These are phyloP conservation scores for Debaryomyces nepalensis DNA, from an alignment of 1,139 yeast species.

Conservation along the genomic window DNA sequence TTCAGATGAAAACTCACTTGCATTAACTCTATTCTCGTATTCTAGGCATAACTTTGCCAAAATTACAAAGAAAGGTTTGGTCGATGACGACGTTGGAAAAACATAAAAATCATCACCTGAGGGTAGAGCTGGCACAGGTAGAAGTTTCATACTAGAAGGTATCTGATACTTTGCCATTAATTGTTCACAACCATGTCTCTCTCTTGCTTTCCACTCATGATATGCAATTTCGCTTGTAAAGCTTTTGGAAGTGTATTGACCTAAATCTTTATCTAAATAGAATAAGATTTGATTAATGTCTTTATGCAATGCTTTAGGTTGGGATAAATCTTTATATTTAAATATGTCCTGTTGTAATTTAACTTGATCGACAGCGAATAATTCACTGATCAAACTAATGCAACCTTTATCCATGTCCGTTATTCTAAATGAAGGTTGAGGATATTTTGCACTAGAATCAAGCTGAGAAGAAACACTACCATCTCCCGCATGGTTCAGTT, in stretches of 20 bases:
- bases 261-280: slow-evolving; percentile 46
- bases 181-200: slow-evolving; percentile 40
- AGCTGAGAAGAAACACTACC: slow-evolving; percentile 17
- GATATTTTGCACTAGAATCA: slow-evolving; percentile 26
- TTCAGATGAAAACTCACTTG: slow-evolving; percentile 22
- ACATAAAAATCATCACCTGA: slow-evolving; percentile 42
- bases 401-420: slow-evolving; percentile 52
- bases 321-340: slow-evolving; percentile 44
- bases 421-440: slow-evolving; percentile 52
- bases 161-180: slow-evolving; percentile 46
- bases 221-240: slow-evolving; percentile 49
- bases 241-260: slow-evolving; percentile 43
- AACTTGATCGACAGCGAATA: slow-evolving; percentile 47
- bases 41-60: slow-evolving; percentile 35
- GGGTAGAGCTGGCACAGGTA: slow-evolving; percentile 36
- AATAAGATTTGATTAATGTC: slow-evolving; percentile 49
- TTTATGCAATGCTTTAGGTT: slow-evolving; percentile 46
- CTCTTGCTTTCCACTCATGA: slow-evolving; percentile 57
- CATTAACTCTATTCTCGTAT: slow-evolving; percentile 23
- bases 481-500: slow-evolving; percentile 11
- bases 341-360: slow-evolving; percentile 56
- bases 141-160: slow-evolving; percentile 37
- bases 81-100: slow-evolving; percentile 44
- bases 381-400: slow-evolving; percentile 38
- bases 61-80: slow-evolving; percentile 35